Conservation (phyloP, 2,329 filamentous ascomycete genomes). For the Alternaria triticina region DNA sequence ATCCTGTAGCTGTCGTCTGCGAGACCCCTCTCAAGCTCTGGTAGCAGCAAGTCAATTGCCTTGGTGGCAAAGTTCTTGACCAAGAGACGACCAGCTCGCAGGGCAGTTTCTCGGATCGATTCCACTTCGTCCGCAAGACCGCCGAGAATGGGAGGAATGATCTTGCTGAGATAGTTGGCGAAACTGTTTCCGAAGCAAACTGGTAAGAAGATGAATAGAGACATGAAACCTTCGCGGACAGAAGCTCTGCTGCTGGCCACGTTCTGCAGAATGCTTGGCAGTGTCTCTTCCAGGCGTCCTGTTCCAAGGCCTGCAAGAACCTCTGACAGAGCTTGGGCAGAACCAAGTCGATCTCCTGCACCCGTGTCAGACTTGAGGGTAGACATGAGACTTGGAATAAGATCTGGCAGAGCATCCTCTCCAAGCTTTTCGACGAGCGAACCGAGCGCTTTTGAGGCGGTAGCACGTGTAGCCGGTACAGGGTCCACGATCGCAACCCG, state of each 20-base stretch:
- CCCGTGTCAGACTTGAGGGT: slow-evolving; percentile 97
- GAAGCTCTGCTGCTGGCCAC: slow-evolving; percentile 88
- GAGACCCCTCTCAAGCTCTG: slow-evolving; percentile 92
- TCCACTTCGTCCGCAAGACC: slow-evolving; percentile 96
- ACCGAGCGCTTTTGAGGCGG: slow-evolving; percentile 91
- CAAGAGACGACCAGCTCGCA: slow-evolving; percentile 88
- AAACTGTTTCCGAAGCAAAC: slow-evolving; percentile 99
- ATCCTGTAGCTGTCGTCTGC: slow-evolving; percentile 99
- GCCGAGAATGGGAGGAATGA: slow-evolving; percentile 92
- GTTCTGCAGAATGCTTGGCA: slow-evolving; percentile 96
- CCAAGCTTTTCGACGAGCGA: slow-evolving; percentile 98
- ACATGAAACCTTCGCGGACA: slow-evolving; percentile 98
- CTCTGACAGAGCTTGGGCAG: slow-evolving; percentile 93
- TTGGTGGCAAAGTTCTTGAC: slow-evolving; percentile 98
- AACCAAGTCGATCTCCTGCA: slow-evolving; percentile 93
- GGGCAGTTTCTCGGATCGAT: slow-evolving; percentile 93
- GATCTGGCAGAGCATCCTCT: slow-evolving; percentile 93
- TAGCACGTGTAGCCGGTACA: slow-evolving; percentile 93
- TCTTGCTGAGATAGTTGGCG: slow-evolving; percentile 90
- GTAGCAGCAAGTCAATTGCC: slow-evolving; percentile 90
- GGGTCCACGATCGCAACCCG: slow-evolving; percentile 91
- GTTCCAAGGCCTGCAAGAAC: slow-evolving; percentile 95
- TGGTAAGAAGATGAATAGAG: slow-evolving; percentile 97
- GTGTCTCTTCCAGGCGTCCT: slow-evolving; percentile 87
- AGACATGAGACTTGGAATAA: slow-evolving; percentile 96